Base-by-base conservation (phyloP, 73 alveolate genomes). In the Loxodes magnus region DNA sequence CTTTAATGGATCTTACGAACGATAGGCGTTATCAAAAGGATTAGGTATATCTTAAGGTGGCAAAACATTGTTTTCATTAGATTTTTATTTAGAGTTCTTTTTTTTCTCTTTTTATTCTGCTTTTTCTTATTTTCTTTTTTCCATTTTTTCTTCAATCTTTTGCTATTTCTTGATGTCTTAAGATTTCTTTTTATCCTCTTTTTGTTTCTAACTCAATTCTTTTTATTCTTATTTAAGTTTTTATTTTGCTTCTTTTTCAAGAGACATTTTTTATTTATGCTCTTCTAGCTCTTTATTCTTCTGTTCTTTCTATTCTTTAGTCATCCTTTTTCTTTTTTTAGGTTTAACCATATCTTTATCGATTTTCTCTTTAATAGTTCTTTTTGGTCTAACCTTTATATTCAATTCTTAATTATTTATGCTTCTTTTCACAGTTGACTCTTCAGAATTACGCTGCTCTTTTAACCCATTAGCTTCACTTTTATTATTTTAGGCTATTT, bases 21-120 rank as follows among this genome's bases (percentile, higher is more conserved):
- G 59, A 46, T n/a, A 46, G n/a, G 22, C 59, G 2, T 9, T 10
- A 10, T 37, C 27, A 37, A 46, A 25, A n/a, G 59, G 59, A 24
- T 46, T 46, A 22, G 39, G n/a, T n/a, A 46, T 24, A 0, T 16
- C n/a, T n/a, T n/a, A n/a, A 7, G 27, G 28, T 39, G 6, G 22
- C 19, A 16, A 23, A 39, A 15, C 7, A 1, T 16, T 39, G 10
- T 39, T 16, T 9, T 12, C n/a, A 9, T 2, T n/a, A 9, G 6
- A 9, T 16, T 16, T 12, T 6, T 1, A 6, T 39, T 39, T 29
- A 39, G n/a, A n/a, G n/a, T n/a, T n/a, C n/a, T n/a, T n/a, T n/a
- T 0, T 16, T 39, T 39, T 39, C 15, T n/a, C 22, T 9, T 10
- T 39, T 12, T 12, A 23, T 0, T 39, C 30, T 39, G 14, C 15